These are phyloP conservation scores for Pseudopyrenochaeta lycopersici DNA, from an alignment of 2,329 filamentous ascomycete genomes.

Conservation along the genomic window DNA sequence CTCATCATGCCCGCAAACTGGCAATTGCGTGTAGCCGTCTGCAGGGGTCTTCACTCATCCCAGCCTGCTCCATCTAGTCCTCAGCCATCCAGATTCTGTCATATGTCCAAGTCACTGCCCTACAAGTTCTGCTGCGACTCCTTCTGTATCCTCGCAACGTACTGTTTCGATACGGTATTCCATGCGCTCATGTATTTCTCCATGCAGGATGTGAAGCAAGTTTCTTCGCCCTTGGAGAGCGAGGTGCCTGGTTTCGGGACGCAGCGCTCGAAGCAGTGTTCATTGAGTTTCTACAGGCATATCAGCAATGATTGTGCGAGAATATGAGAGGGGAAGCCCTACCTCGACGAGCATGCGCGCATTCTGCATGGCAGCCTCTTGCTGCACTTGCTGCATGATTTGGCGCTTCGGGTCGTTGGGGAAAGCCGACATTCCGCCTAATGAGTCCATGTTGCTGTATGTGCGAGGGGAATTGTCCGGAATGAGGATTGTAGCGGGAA, in stretches of 20 bases:
- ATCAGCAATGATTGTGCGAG: too few species aligned
- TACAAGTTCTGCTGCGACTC: conserved; percentile 32
- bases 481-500: neutral
- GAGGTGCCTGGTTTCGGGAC: conserved; percentile 61
- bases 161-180: conserved; percentile 61
- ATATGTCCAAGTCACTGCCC: neutral
- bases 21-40: too few species aligned
- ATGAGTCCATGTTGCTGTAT: conserved; percentile 41
- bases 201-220: conserved; percentile 62
- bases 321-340: too few species aligned
- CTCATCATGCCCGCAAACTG: neutral
- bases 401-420: conserved; percentile 55
- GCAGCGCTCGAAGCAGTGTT: conserved; percentile 66
- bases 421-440: conserved; percentile 41
- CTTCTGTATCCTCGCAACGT: conserved; percentile 59
- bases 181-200: conserved; percentile 65
- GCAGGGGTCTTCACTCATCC: neutral
- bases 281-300: conserved; percentile 57
- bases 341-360: conserved; percentile 59
- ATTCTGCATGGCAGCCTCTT: conserved; percentile 62
- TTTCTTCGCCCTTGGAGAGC: conserved; percentile 59
- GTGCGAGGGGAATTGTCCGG: conserved; percentile 3
- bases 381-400: conserved; percentile 62
- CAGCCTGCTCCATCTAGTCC: neutral
- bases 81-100: too few species aligned